Conservation (phyloP, 805 yeast genomes). For the Lipomyces orientalis region DNA sequence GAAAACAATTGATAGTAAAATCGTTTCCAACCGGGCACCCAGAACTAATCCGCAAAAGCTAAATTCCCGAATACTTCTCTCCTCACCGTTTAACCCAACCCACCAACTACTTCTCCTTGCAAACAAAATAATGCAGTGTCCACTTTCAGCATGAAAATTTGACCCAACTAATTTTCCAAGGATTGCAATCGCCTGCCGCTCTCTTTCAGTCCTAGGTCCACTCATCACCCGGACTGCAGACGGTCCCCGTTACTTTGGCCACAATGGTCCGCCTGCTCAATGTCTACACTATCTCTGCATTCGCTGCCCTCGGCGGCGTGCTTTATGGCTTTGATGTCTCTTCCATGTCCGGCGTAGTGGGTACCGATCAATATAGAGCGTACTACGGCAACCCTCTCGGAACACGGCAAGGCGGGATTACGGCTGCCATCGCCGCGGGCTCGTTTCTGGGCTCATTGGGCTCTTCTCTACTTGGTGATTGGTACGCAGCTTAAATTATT, state of each 20-base stretch:
- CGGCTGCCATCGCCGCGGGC: constrained; percentile 68
- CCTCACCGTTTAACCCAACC: neutral
- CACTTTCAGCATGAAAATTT: neutral
- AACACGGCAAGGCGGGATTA: constrained; percentile 63
- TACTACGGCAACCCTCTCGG: constrained; percentile 59
- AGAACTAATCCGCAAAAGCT: no score
- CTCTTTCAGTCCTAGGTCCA: neutral
- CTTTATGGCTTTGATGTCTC: constrained; percentile 72
- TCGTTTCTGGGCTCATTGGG: constrained; percentile 64
- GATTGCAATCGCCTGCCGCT: neutral
- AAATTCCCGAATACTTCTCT: neutral
- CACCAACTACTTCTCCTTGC: no score
- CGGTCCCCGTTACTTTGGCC: neutral
- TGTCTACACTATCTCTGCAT: constrained; percentile 19
- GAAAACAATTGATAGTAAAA: neutral
- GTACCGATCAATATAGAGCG: constrained; percentile 51
- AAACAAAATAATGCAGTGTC: neutral
- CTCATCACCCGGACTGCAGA: neutral
- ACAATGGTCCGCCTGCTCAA: neutral
- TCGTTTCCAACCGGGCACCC: neutral
- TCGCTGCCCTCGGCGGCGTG: constrained; percentile 63
- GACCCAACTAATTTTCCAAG: neutral
- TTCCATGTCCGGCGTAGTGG: constrained; percentile 66
- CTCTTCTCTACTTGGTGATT: constrained; percentile 51
- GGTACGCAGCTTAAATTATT: neutral